Evolutionary conservation across 108 stramenopile species (phyloP).

Genomic region (Cyclostephanos tholiformis): DNA sequence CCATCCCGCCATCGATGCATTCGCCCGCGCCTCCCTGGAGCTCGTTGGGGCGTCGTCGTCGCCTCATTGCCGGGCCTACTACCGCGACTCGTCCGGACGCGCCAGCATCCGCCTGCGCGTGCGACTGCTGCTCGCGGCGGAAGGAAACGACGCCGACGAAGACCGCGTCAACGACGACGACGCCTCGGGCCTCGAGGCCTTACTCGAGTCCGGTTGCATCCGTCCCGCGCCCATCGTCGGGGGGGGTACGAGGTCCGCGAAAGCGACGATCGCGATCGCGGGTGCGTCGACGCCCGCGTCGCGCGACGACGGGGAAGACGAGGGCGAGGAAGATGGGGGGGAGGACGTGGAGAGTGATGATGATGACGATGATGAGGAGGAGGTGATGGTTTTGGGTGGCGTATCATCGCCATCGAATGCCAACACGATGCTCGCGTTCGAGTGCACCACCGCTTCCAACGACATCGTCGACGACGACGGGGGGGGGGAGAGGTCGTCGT

Average conservation of each 20-base stretch:
- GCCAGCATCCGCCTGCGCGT: slow-evolving; percentile 31
- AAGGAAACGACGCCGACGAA: background rate
- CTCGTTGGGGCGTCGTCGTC: background rate
- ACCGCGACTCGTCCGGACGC: slow-evolving; percentile 48
- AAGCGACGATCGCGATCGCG: background rate
- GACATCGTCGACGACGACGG: background rate
- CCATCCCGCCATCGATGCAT: background rate
- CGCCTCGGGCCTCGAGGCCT: background rate
- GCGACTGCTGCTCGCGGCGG: slow-evolving; percentile 14
- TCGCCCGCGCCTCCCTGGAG: background rate
- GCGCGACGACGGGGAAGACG: slow-evolving; percentile 4
- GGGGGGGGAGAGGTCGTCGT: background rate
- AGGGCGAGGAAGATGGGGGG: slow-evolving; percentile 3
- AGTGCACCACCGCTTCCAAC: slow-evolving; percentile 14
- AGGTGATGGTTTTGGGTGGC: background rate
- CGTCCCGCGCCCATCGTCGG: slow-evolving; percentile 21
- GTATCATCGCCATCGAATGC: slow-evolving; percentile 1
- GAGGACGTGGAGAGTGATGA: background rate
- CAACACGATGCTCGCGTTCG: slow-evolving; percentile 29
- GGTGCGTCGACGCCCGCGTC: too few species aligned
- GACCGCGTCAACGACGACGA: slow-evolving; percentile 5
- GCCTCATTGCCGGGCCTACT: slow-evolving; percentile 13
- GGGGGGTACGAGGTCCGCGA: background rate
- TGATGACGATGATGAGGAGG: slow-evolving; percentile 7
- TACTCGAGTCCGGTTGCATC: slow-evolving; percentile 29